These are phyloP conservation scores for Phytophthora fragariae DNA, from an alignment of 352 stramenopile species.

Conservation along the genomic window DNA sequence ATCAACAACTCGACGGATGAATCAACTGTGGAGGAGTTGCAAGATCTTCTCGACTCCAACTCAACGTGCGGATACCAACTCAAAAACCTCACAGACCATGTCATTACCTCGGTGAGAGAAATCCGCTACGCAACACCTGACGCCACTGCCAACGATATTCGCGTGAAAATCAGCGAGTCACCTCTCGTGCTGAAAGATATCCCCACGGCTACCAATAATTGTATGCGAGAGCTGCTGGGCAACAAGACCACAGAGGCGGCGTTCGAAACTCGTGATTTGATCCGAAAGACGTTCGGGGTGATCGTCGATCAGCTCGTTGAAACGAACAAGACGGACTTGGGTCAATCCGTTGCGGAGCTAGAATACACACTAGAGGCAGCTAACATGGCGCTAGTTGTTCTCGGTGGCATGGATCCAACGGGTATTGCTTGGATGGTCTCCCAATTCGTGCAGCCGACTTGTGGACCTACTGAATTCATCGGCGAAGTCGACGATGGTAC, in stretches of 20 bases:
- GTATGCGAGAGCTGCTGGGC: constrained; percentile 33
- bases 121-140: constrained; percentile 27
- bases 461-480: constrained; percentile 36
- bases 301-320: constrained; percentile 42
- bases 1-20: constrained; percentile 21
- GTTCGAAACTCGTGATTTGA: constrained; percentile 40
- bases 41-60: constrained; percentile 41
- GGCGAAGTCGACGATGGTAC: constrained; percentile 48
- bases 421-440: constrained; percentile 47
- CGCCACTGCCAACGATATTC: constrained; percentile 32
- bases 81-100: constrained; percentile 41
- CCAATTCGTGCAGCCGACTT: constrained; percentile 51
- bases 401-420: constrained; percentile 51
- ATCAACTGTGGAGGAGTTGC: constrained; percentile 31
- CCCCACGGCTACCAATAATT: constrained; percentile 42
- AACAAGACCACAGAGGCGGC: constrained; percentile 30
- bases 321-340: constrained; percentile 27
- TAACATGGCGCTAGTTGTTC: constrained; percentile 41
- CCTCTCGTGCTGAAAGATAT: constrained; percentile 36
- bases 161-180: constrained; percentile 35
- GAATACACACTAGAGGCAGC: constrained; percentile 44
- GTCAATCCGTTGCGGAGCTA: constrained; percentile 17
- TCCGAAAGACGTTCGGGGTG: constrained; percentile 36
- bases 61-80: constrained; percentile 42
- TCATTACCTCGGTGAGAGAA: constrained; percentile 24